These are phyloP conservation scores for Rhinocladiella similis DNA, from an alignment of 2,329 filamentous ascomycete species.

Conservation along the genomic window DNA sequence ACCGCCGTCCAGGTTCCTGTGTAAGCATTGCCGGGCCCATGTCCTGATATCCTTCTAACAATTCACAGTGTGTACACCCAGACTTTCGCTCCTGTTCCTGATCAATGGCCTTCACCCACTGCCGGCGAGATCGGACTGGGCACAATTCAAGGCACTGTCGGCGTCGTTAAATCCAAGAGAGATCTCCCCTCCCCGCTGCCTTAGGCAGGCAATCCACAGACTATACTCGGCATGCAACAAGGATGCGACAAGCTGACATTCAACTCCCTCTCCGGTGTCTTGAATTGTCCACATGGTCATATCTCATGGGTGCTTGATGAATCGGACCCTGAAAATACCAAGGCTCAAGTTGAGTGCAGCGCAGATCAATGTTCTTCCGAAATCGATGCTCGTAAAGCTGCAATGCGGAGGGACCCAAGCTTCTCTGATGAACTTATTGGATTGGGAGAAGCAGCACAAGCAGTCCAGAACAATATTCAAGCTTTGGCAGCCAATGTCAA, in stretches of 20 bases:
- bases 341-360: too few species aligned
- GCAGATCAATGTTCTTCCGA: too few species aligned
- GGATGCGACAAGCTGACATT: too few species aligned
- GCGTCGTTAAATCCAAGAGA: slow-evolving; percentile 26
- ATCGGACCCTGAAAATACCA: too few species aligned
- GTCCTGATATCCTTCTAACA: neutral
- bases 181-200: slow-evolving; percentile 21
- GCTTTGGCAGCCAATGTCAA: neutral
- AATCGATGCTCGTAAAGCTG: too few species aligned
- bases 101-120: slow-evolving; percentile 34
- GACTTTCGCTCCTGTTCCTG: slow-evolving; percentile 31
- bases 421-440: too few species aligned
- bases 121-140: slow-evolving; percentile 36
- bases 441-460: neutral
- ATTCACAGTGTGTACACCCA: slow-evolving; percentile 28
- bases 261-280: too few species aligned
- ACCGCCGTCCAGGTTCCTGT: slow-evolving; percentile 21
- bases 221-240: neutral
- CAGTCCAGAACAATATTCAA: neutral
- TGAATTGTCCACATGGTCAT: too few species aligned
- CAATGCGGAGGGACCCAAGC: too few species aligned
- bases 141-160: slow-evolving; percentile 28
- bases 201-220: neutral
- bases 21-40: neutral
- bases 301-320: too few species aligned